phyloP scores from a whole-genome alignment of 169 alveolate genomes.

The Condylostoma magnum region DNA sequence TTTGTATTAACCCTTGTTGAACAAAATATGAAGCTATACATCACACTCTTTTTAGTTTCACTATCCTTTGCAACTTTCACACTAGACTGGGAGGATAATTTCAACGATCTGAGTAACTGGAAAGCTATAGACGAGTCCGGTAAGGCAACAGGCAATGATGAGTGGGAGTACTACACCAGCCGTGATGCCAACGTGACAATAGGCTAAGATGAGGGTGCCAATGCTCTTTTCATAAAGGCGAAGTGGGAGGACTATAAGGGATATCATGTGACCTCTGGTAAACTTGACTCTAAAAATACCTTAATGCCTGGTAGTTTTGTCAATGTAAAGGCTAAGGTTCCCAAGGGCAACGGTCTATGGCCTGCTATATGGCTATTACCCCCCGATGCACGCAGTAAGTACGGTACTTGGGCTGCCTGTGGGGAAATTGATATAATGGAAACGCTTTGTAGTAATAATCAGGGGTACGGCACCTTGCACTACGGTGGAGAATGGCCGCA shows the following conservation, averaged over 20 bases:
- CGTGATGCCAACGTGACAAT: not conserved
- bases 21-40: too few species aligned
- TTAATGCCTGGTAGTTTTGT: conserved; percentile 42
- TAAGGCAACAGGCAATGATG: conserved; percentile 22
- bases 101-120: conserved; percentile 17
- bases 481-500: conserved; percentile 27
- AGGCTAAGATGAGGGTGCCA: too few species aligned
- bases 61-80: too few species aligned
- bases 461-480: conserved; percentile 38
- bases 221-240: conserved; percentile 2
- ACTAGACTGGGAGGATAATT: not conserved
- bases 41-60: too few species aligned
- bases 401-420: conserved; percentile 51
- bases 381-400: conserved; percentile 13
- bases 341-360: conserved; percentile 44
- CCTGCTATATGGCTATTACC: conserved; percentile 52
- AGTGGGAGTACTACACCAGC: conserved; percentile 24
- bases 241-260: conserved; percentile 2
- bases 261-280: conserved; percentile 38
- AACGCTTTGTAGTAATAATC: conserved; percentile 35
- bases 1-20: too few species aligned
- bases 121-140: not conserved
- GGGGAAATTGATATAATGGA: conserved; percentile 60
- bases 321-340: conserved; percentile 38
- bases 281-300: conserved; percentile 31